These are phyloP conservation scores for Ilyonectria robusta DNA, from an alignment of 2,329 filamentous ascomycete species.

Conservation along the genomic window DNA sequence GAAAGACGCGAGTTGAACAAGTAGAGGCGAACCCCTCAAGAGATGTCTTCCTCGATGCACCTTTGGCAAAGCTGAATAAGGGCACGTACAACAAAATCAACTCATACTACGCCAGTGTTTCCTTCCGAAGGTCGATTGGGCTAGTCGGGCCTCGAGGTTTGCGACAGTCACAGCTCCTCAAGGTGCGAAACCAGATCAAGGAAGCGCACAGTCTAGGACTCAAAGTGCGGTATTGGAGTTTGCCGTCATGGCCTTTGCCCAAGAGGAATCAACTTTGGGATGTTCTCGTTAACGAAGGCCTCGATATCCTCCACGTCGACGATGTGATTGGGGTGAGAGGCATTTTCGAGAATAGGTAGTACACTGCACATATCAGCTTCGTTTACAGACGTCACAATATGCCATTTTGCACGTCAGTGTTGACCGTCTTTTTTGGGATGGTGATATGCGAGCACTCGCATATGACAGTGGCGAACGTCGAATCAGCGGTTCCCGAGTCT, in stretches of 20 bases:
- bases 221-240: constrained; percentile 72
- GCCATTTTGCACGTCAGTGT: neutral
- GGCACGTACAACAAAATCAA: constrained; percentile 65
- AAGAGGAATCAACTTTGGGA: constrained; percentile 71
- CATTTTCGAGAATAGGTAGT: constrained; percentile 25
- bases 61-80: constrained; percentile 60
- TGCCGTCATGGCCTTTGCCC: constrained; percentile 69
- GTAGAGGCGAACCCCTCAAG: constrained; percentile 50
- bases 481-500: constrained; percentile 43
- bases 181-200: constrained; percentile 61
- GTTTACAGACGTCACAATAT: neutral
- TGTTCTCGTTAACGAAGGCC: constrained; percentile 67
- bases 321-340: constrained; percentile 61
- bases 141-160: constrained; percentile 62
- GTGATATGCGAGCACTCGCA: neutral
- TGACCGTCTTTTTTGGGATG: neutral
- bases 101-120: constrained; percentile 76
- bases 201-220: constrained; percentile 68
- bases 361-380: neutral
- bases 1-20: constrained; percentile 53
- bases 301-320: constrained; percentile 74
- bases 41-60: constrained; percentile 78
- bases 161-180: constrained; percentile 58
- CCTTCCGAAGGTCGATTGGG: constrained; percentile 69
- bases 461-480: constrained; percentile 3